phyloP scores from a whole-genome alignment of 495 filamentous ascomycete species.

The Trichoderma asperelloides region DNA sequence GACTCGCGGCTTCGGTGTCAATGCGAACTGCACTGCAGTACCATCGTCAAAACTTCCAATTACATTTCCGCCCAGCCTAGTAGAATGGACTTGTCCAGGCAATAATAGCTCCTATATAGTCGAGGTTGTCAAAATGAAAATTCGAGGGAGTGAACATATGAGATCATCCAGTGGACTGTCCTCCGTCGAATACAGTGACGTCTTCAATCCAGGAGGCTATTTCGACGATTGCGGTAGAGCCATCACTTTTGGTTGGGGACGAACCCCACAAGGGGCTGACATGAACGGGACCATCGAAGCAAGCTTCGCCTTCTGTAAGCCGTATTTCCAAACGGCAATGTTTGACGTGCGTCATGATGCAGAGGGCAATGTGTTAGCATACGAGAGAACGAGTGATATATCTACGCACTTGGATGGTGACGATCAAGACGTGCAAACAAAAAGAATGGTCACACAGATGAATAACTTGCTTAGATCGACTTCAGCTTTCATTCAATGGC shows the following conservation, averaged over 20 bases:
- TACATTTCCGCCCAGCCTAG: background rate
- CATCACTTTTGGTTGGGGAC: conserved; percentile 20
- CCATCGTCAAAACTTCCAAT: background rate
- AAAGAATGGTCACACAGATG: background rate
- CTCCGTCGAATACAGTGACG: background rate
- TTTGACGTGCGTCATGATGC: conserved; percentile 27
- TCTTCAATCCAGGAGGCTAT: background rate
- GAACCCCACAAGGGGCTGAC: background rate
- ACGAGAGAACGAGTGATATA: conserved; percentile 1
- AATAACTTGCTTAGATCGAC: background rate
- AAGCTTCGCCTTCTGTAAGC: conserved; percentile 26
- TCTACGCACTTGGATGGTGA: background rate
- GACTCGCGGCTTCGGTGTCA: conserved; percentile 20
- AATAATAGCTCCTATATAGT: background rate
- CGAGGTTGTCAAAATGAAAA: background rate
- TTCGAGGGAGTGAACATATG: background rate
- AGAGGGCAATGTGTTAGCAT: conserved; percentile 15
- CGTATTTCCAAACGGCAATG: conserved; percentile 19
- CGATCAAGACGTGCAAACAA: background rate
- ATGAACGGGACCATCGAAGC: background rate
- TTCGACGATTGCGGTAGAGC: background rate
- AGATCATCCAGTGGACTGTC: background rate
- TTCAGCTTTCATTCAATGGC: conserved; percentile 18
- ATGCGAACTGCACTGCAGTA: conserved; percentile 12
- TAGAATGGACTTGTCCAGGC: no score